phyloP scores from a whole-genome alignment of 352 stramenopile genomes.

The Pythium periplocum region DNA sequence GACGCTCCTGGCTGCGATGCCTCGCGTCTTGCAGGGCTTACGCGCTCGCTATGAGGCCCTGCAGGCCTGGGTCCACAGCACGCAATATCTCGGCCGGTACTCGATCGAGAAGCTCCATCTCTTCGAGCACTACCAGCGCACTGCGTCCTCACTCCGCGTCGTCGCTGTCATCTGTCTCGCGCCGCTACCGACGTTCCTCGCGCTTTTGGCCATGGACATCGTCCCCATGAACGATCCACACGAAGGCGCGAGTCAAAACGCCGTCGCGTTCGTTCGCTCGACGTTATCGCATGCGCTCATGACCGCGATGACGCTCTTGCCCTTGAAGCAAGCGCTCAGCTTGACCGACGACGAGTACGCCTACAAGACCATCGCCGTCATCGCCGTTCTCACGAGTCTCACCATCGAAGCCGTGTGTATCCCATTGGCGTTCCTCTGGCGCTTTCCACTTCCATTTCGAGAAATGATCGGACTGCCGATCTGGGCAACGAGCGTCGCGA shows the following conservation, averaged over 20 bases:
- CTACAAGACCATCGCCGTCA: not conserved
- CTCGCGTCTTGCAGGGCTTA: too few relatives aligned
- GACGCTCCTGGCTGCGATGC: too few relatives aligned
- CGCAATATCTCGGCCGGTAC: slow-evolving; percentile 17
- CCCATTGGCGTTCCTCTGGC: slow-evolving; percentile 12
- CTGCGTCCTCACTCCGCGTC: slow-evolving; percentile 2
- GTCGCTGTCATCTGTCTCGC: not conserved
- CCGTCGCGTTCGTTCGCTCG: slow-evolving; percentile 7
- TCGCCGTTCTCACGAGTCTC: slow-evolving; percentile 6
- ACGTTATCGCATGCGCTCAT: slow-evolving; percentile 7
- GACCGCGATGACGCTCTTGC: slow-evolving; percentile 10
- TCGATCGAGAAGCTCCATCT: slow-evolving; percentile 17
- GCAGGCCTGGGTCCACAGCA: not conserved
- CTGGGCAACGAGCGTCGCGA: not conserved
- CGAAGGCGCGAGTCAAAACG: not conserved
- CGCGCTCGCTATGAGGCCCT: too few relatives aligned
- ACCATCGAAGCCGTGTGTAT: slow-evolving; percentile 10
- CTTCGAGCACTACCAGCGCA: slow-evolving; percentile 12
- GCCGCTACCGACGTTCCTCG: not conserved
- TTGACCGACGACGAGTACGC: slow-evolving; percentile 7
- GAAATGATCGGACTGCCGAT: slow-evolving; percentile 9
- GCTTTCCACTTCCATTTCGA: slow-evolving; percentile 10
- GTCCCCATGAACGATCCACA: slow-evolving; percentile 17
- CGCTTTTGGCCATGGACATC: slow-evolving; percentile 3
- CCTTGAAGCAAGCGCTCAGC: slow-evolving; percentile 12